phyloP scores from a whole-genome alignment of 2,329 filamentous ascomycete genomes.

The Ceratocystis huliohia region DNA sequence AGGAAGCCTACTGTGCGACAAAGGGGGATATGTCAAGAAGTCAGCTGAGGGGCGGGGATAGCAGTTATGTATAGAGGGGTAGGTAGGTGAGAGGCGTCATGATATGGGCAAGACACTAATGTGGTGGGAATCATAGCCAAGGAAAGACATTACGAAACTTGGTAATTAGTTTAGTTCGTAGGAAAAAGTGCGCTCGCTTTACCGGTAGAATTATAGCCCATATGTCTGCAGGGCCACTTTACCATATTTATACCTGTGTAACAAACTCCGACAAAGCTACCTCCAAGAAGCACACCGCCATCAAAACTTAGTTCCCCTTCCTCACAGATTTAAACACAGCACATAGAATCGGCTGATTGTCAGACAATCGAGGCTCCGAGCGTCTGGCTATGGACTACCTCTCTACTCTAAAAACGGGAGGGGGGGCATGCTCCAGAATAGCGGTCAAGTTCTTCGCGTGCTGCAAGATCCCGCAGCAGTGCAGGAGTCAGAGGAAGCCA shows the following conservation, averaged over 20 bases:
- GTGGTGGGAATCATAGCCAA: background rate
- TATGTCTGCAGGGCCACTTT: background rate
- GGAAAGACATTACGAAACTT: no score
- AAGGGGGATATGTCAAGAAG: background rate
- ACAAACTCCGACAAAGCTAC: background rate
- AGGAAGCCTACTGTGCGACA: background rate
- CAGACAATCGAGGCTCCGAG: background rate
- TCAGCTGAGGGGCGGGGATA: background rate
- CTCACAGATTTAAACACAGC: background rate
- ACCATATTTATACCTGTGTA: background rate
- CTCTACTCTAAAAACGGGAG: background rate
- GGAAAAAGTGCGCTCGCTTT: background rate
- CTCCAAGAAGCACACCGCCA: background rate
- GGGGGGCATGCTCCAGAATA: background rate
- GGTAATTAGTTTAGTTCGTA: no score
- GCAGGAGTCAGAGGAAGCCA: background rate
- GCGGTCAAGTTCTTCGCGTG: background rate
- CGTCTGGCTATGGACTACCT: background rate
- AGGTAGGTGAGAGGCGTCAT: no score
- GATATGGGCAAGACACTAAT: background rate
- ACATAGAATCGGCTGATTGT: background rate
- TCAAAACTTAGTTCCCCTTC: background rate
- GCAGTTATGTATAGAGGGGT: no score
- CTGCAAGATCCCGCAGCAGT: background rate
- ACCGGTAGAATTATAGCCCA: background rate